Evolutionary conservation across 2,329 filamentous ascomycete species (phyloP), one percentile per base, ranked within the genome.

Genomic region (Pseudocercospora pini-densiflorae): DNA sequence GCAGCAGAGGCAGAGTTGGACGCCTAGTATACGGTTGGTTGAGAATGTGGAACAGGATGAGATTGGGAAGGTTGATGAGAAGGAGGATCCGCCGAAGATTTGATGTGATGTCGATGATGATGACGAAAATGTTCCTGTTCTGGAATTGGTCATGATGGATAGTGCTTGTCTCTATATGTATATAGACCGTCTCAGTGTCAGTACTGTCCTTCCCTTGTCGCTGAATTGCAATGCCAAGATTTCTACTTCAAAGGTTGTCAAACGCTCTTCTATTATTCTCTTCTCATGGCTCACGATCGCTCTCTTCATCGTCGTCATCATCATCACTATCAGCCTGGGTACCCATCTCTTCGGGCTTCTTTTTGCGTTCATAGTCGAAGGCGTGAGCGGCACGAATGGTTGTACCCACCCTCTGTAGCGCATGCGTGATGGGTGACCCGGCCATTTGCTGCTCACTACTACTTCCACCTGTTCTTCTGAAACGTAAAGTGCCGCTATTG

Each of bases 391-490:
- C 61, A 33, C 68, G 60, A 36, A 70, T 61, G 9, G 68, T 65
- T 19, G 62, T 70, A 1, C 65, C 68, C n/a, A 70, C 66, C 12
- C 68, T 59, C 24, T 68, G 65, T 53, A 70, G 55, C 10, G 68
- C 60, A 31, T 63, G 59, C 12, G 61, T 61, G 49, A 70, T 59
- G 1, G 68, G 68, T 24, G 68, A 70, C 7, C 64, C 64, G 10
- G 63, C 51, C 24, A 51, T 49, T 23, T 61, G 59, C 43, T 65
- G 47, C 53, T 58, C 49, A 27, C 47, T 57, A 36, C 62, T 63
- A 43, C 49, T 49, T 8, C 27, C 59, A 16, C 36, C 62, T 45
- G 36, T 61, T 57, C 45, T 31, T 29, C 62, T 53, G 49, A 65
- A 59, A 21, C 62, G 58, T 1, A 62, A 40, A 12, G 62, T 59